Percentiles rank a stretch among this genome's conserved stretches.
Conservation (phyloP, 768 basidiomycete genomes). For the Pholiota microspora region DNA sequence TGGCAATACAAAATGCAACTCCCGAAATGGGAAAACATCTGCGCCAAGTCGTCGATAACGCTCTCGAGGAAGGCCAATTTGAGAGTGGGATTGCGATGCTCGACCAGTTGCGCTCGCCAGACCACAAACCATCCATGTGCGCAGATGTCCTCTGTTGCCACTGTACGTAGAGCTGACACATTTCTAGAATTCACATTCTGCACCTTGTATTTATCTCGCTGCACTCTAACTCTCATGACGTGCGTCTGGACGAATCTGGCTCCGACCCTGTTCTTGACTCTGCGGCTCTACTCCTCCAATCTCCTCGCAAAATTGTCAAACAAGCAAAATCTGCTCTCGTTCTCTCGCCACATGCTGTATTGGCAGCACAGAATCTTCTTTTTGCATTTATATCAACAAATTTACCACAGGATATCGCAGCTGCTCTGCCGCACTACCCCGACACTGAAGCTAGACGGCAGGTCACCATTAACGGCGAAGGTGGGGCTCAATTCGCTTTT, state of each 20-base stretch:
- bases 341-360: conserved; percentile 43
- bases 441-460: conserved; percentile 17
- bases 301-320: conserved; percentile 49
- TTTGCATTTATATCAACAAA: conserved; percentile 58
- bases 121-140: conserved; percentile 60
- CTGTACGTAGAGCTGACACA: conserved; percentile 10
- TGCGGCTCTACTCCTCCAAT: conserved; percentile 29
- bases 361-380: conserved; percentile 52
- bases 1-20: conserved; percentile 10
- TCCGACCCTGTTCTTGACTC: conserved; percentile 21
- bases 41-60: conserved; percentile 56
- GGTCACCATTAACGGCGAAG: neutral
- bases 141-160: conserved; percentile 9
- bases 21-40: conserved; percentile 32
- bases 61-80: conserved; percentile 77
- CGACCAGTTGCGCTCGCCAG: conserved; percentile 57
- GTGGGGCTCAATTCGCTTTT: conserved; percentile 14
- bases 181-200: conserved; percentile 55
- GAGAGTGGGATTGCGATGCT: conserved; percentile 64
- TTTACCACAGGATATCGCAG: conserved; percentile 47
- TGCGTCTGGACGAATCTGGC: conserved; percentile 4
- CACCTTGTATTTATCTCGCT: conserved; percentile 73
- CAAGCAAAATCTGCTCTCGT: conserved; percentile 35
- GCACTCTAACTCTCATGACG: conserved; percentile 29
- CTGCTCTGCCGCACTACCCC: conserved; percentile 53